Base-by-base conservation (phyloP, 2,329 filamentous ascomycete species). In the Westerdykella sp. region DNA sequence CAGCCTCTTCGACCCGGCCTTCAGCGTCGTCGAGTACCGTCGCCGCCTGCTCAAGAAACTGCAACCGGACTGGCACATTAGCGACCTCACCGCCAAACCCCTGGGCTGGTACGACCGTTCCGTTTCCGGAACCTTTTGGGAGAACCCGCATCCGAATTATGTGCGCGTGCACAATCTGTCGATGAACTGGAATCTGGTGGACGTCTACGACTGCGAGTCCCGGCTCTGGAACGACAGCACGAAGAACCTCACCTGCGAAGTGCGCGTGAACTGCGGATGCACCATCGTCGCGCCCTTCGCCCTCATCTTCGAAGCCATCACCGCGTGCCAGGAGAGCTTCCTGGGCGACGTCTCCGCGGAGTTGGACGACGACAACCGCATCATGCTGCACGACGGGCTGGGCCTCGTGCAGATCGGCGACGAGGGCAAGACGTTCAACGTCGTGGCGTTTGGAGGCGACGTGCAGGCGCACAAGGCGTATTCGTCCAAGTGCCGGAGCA, bases 361-460 rank as follows among this genome's bases (percentile, higher is more conserved):
- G n/a, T 15, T 48, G 28, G 53, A 53, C 37, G 7, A 25, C 2
- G 50, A 57, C 30, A 45, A 42, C 32, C 34, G 57, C 4, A 57
- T 60, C 25, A 37, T 37, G 2, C 39, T 57, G 22, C 46, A 45
- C 12, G 57, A 60, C 30, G 56, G 56, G 4, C 35, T 60, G 1
- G 56, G 56, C 3, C 38, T 60, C 10, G 49, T 56, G 11, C 56
- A 60, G 41, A 50, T 54, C n/a, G 55, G 56, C 10, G 57, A 59
- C 23, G 44, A 55, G 14, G 51, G 46, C 35, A 51, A 46, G 48
- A 48, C 46, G 2, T 59, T 55, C 43, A 42, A 54, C 21, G 25
- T 60, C 4, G 45, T 60, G 10, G 50, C 54, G 0, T 59, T 59
- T 34, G 48, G 45, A 1, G 57, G 55, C 10, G 43, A 56, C 16